These are phyloP conservation scores for Hyphopichia pseudoburtonii DNA, from an alignment of 1,139 yeast genomes.

Conservation along the genomic window DNA sequence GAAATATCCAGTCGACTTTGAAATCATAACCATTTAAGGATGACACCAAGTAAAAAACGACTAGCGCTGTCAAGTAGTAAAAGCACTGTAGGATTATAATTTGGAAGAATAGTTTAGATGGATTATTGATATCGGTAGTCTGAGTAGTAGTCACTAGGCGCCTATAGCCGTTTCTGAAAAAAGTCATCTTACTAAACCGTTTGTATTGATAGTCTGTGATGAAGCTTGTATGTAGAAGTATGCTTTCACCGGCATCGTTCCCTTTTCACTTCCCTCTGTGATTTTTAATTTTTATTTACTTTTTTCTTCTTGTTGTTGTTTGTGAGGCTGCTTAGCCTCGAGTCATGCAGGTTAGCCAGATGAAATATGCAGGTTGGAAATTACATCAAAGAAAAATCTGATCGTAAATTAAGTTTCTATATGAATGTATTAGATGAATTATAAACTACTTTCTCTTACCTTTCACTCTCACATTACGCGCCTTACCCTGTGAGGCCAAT, in stretches of 20 bases:
- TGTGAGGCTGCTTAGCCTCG: no score
- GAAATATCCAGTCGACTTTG: slow-evolving; percentile 68
- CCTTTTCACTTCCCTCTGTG: no score
- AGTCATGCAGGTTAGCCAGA: neutral
- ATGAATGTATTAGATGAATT: no score
- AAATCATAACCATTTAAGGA: slow-evolving; percentile 64
- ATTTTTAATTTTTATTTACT: no score
- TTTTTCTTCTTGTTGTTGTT: no score
- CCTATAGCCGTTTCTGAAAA: slow-evolving; percentile 21
- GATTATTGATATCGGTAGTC: slow-evolving; percentile 34
- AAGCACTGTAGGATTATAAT: slow-evolving; percentile 64
- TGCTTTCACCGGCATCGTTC: no score
- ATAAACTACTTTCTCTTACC: slow-evolving; percentile 8
- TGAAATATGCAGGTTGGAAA: neutral
- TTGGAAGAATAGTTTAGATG: slow-evolving; percentile 48
- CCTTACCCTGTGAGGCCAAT: slow-evolving; percentile 26
- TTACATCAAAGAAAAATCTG: no score
- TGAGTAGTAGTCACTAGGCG: slow-evolving; percentile 24
- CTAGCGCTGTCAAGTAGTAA: slow-evolving; percentile 62
- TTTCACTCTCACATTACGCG: slow-evolving; percentile 14
- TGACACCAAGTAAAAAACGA: slow-evolving; percentile 57
- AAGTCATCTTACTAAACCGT: neutral
- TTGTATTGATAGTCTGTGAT: neutral
- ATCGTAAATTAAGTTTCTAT: no score
- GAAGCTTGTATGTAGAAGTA: no score